Evolutionary conservation across 768 basidiomycete species (phyloP).

Genomic region (Lactarius sp.): DNA sequence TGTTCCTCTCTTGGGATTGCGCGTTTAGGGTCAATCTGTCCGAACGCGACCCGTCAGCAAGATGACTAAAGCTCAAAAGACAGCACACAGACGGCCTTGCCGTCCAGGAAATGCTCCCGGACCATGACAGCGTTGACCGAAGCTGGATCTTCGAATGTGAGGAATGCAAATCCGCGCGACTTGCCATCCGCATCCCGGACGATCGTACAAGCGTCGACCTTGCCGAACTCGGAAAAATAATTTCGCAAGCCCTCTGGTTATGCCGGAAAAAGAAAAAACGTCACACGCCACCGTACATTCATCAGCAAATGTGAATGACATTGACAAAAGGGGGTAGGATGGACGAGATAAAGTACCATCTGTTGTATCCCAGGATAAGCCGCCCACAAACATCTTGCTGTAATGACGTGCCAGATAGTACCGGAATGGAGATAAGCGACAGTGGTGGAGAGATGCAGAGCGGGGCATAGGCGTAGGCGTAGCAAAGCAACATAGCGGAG

Average conservation of each 20-base stretch:
- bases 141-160: conserved; percentile 90
- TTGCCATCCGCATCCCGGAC: conserved; percentile 96
- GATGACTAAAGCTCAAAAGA: background rate
- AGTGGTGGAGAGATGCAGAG: conserved; percentile 24
- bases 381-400: conserved; percentile 99
- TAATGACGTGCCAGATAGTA: conserved; percentile 27
- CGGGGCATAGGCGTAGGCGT: conserved; percentile 23
- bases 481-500: conserved; percentile 25
- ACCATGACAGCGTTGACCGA: conserved; percentile 96
- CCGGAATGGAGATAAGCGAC: conserved; percentile 23
- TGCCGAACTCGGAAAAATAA: conserved; percentile 95
- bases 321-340: conserved; percentile 28
- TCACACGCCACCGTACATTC: conserved; percentile 33
- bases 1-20: conserved; percentile 97
- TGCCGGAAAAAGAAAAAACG: background rate
- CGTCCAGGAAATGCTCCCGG: conserved; percentile 90
- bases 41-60: conserved; percentile 16
- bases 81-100: conserved; percentile 79
- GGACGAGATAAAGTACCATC: conserved; percentile 66
- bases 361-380: conserved; percentile 99
- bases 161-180: conserved; percentile 95
- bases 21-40: conserved; percentile 97
- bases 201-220: conserved; percentile 96
- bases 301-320: conserved; percentile 33
- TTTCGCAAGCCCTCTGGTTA: conserved; percentile 63